Evolutionary conservation across 164 flowering plant species (phyloP), one percentile per base, ranked within the genome.

Genomic region (Aristolochia contorta): DNA sequence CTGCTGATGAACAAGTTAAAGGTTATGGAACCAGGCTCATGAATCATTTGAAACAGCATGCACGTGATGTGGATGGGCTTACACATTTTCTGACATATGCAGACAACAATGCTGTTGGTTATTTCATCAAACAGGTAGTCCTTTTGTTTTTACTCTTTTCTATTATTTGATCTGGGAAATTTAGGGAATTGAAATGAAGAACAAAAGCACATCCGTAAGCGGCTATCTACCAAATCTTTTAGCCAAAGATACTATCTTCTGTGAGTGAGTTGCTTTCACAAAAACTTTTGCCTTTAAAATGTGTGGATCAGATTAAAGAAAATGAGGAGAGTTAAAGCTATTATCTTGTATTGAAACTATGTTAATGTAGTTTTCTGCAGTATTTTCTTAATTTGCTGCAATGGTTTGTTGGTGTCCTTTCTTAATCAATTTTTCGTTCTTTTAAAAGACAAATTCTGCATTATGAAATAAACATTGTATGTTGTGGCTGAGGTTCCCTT

Each of bases 41-140:
- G 99, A 93, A 93, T 75, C 96, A 93, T 67, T 75, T 93, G 62
- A 93, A 93, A 67, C 94, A 93, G 79, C 87, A 88, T 80, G 99
- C 97, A 63, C 96, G 99, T 58, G 99, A 93, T 78, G 84, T 70
- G 58, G 97, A 93, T 75, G 89, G 92, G 56, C 81, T 93, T 52
- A 93, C 97, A 25, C 96, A 93, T 80, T 93, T 93, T 77, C 77
- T 93, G 61, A 90, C 99, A 32, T 93, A 93, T 74, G 99, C 99
- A 49, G 99, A 93, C 75, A 93, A 93, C 61, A 90, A 90, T 79
- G 99, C 99, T 59, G 99, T 93, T 64, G 97, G 96, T 50, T 93
- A 93, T 70, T 93, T 93, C 72, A 78, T 72, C 62, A 93, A 93
- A 69, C 99, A 93, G 99, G 99, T 93, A 14, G 27, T 41, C 21